Evolutionary conservation across 2,329 filamentous ascomycete species (phyloP).

Genomic region (Apiospora phragmitis): DNA sequence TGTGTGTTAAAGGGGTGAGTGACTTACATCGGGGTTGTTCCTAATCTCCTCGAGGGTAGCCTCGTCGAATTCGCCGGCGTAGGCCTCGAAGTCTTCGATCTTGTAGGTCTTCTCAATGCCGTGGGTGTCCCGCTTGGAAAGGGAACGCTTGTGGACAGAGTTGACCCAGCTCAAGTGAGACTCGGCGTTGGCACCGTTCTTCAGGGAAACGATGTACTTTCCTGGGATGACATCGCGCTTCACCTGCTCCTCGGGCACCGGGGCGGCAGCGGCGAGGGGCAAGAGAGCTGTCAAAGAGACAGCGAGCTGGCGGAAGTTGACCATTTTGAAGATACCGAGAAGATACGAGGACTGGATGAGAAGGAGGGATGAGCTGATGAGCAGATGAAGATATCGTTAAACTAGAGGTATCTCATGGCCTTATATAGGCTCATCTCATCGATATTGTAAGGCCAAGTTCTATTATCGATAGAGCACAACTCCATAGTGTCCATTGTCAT

Average conservation of each 20-base stretch:
- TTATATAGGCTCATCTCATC: conserved; percentile 20
- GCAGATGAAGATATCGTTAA: background rate
- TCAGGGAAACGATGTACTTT: conserved; percentile 32
- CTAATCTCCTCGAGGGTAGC: conserved; percentile 40
- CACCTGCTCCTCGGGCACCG: conserved; percentile 16
- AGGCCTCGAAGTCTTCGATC: conserved; percentile 42
- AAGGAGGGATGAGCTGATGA: conserved; percentile 10
- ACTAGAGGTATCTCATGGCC: conserved; percentile 3
- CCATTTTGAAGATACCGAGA: conserved; percentile 21
- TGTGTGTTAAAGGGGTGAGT: background rate
- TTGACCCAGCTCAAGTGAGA: conserved; percentile 36
- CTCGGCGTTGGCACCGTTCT: conserved; percentile 33
- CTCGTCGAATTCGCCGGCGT: conserved; percentile 44
- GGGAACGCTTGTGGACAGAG: conserved; percentile 37
- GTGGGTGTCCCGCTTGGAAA: conserved; percentile 33
- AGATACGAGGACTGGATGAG: conserved; percentile 10
- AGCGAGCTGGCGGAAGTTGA: conserved; percentile 28
- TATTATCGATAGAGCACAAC: conserved; percentile 17
- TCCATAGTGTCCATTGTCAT: background rate
- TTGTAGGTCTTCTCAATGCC: conserved; percentile 43
- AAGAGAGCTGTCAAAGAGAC: conserved; percentile 32
- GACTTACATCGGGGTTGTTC: conserved; percentile 33
- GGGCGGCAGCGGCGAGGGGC: conserved; percentile 28
- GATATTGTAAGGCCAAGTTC: background rate
- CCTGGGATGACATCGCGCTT: conserved; percentile 30